Percentiles rank a stretch among this genome's conserved stretches.
Conservation (phyloP, 1,284 basidiomycete species). For the Leucoagaricus sp. region DNA sequence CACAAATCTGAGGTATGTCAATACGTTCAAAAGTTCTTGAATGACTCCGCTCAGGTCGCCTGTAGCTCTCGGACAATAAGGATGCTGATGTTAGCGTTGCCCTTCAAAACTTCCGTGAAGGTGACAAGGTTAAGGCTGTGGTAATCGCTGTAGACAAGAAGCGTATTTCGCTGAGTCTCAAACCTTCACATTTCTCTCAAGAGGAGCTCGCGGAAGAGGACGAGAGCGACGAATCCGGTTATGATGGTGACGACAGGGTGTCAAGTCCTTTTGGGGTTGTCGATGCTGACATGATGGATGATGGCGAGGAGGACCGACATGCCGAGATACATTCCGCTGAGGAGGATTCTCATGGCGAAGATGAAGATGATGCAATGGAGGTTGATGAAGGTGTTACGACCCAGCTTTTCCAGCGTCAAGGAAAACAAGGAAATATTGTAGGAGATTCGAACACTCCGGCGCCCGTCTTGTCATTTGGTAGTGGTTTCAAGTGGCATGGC, state of each 20-base stretch:
- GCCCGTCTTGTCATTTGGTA: slow-evolving; percentile 49
- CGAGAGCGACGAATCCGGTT: slow-evolving; percentile 24
- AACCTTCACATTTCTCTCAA: slow-evolving; percentile 82
- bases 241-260: slow-evolving; percentile 19
- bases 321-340: slow-evolving; percentile 25
- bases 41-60: neutral
- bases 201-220: slow-evolving; percentile 50
- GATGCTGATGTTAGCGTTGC: slow-evolving; percentile 78
- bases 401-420: slow-evolving; percentile 21
- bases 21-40: slow-evolving; percentile 39
- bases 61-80: slow-evolving; percentile 82
- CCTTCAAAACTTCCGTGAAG: slow-evolving; percentile 82
- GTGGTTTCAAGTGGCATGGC: slow-evolving; percentile 72
- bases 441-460: slow-evolving; percentile 14
- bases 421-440: slow-evolving; percentile 13
- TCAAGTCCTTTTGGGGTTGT: slow-evolving; percentile 9
- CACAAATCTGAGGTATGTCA: slow-evolving; percentile 84
- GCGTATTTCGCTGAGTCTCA: slow-evolving; percentile 86
- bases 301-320: slow-evolving; percentile 26
- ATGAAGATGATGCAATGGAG: slow-evolving; percentile 42
- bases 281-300: slow-evolving; percentile 22
- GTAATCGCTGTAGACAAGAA: slow-evolving; percentile 81
- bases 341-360: slow-evolving; percentile 28
- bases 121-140: slow-evolving; percentile 84
- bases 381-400: slow-evolving; percentile 39